A percentile compares a stretch with the other conserved stretches of the same genome.
phyloP scores from a whole-genome alignment of 805 yeast genomes.

The Metschnikowia noctiluminum region DNA sequence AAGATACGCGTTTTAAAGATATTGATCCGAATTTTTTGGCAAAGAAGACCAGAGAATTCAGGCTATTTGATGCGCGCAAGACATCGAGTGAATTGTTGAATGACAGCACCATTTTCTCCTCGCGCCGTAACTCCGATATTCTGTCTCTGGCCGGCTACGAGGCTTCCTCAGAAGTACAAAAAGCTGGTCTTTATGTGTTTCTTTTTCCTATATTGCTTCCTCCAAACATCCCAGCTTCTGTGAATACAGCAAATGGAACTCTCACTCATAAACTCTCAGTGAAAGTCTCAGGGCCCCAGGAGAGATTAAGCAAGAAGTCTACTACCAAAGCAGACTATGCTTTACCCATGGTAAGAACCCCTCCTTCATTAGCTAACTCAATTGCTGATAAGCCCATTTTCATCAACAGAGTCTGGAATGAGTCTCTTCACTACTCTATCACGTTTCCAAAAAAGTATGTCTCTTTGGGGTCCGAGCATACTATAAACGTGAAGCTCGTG shows the following conservation, averaged over 20 bases:
- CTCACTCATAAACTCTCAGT: slow-evolving; percentile 42
- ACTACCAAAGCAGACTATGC: slow-evolving; percentile 30
- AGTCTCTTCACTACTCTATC: slow-evolving; percentile 65
- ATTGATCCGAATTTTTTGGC: slow-evolving; percentile 45
- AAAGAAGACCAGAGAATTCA: slow-evolving; percentile 32
- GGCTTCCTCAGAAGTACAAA: slow-evolving; percentile 13
- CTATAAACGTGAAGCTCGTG: slow-evolving; percentile 62
- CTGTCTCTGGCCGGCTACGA: slow-evolving; percentile 4
- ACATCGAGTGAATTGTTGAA: slow-evolving; percentile 5
- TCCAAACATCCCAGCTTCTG: slow-evolving; percentile 59
- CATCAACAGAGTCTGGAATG: slow-evolving; percentile 73
- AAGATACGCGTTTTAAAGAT: slow-evolving; percentile 39
- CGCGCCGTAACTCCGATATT: slow-evolving; percentile 2
- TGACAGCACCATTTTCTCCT: not conserved
- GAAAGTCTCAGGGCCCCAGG: slow-evolving; percentile 37
- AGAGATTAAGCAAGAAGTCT: slow-evolving; percentile 33
- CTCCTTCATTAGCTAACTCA: slow-evolving; percentile 55
- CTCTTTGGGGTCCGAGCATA: slow-evolving; percentile 54
- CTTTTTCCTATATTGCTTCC: slow-evolving; percentile 62
- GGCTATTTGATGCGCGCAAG: slow-evolving; percentile 8
- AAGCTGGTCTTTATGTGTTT: slow-evolving; percentile 71
- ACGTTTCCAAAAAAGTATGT: slow-evolving; percentile 70
- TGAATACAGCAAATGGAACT: slow-evolving; percentile 49
- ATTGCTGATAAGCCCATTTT: slow-evolving; percentile 70
- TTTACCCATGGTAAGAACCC: slow-evolving; percentile 51